A percentile compares a stretch with the other conserved stretches of the same genome.
phyloP scores from a whole-genome alignment of 495 filamentous ascomycete species.

The Halenospora varia region DNA sequence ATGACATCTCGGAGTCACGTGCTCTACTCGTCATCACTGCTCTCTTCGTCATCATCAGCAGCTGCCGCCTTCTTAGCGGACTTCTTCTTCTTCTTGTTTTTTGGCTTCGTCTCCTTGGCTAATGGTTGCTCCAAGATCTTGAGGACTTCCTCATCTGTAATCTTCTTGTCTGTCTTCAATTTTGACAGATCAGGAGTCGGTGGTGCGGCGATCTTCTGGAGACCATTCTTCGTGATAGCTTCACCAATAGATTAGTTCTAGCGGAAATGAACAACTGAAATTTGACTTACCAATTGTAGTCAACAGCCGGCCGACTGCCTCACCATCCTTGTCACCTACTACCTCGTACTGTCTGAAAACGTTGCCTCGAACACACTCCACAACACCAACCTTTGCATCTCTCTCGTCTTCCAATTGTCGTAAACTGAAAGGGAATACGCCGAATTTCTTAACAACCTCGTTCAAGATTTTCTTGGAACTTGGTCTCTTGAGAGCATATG shows the following conservation, averaged over 20 bases:
- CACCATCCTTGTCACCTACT: constrained; percentile 83
- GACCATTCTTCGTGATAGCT: constrained; percentile 98
- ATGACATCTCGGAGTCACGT: neutral
- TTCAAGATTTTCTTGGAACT: constrained; percentile 86
- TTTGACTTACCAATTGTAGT: constrained; percentile 78
- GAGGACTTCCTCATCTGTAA: constrained; percentile 89
- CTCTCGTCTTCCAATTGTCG: constrained; percentile 96
- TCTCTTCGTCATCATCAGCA: constrained; percentile 46
- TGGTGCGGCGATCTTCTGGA: constrained; percentile 77
- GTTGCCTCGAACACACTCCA: constrained; percentile 88
- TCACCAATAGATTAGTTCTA: constrained; percentile 20
- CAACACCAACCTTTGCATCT: constrained; percentile 90
- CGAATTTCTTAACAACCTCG: constrained; percentile 94
- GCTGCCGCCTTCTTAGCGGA: constrained; percentile 26
- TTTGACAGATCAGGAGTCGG: constrained; percentile 68
- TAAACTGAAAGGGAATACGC: constrained; percentile 95
- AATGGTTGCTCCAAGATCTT: constrained; percentile 88
- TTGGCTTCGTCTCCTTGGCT: constrained; percentile 71
- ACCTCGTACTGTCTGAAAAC: constrained; percentile 95
- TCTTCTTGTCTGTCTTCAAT: constrained; percentile 94
- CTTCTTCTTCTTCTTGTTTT: constrained; percentile 64
- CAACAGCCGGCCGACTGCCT: constrained; percentile 78
- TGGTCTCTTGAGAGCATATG: constrained; percentile 85
- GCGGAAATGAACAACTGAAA: constrained; percentile 5
- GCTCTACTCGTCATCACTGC: constrained; percentile 55